Evolutionary conservation across 75 land plant genomes (phyloP).

Genomic region (Sequoiadendron giganteum): DNA sequence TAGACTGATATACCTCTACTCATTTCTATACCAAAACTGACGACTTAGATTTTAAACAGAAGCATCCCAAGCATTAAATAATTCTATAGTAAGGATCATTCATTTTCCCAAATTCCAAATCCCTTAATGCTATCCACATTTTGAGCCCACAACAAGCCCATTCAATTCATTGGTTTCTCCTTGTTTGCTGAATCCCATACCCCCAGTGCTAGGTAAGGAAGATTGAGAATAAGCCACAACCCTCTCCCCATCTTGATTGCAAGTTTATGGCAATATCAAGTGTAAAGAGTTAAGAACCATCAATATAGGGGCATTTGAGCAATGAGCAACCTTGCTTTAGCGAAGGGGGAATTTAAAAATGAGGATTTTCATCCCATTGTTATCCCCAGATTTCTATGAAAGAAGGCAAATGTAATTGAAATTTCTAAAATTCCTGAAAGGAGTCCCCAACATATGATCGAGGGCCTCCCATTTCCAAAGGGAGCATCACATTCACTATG

Average conservation of each 20-base stretch:
- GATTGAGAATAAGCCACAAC: background rate
- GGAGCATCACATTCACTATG: too few relatives aligned
- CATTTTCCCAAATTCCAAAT: background rate
- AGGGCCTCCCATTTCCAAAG: too few relatives aligned
- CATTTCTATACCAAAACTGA: too few relatives aligned
- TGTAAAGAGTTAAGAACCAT: background rate
- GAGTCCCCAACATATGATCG: too few relatives aligned
- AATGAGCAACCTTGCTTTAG: background rate
- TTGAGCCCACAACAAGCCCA: background rate
- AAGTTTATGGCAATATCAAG: background rate
- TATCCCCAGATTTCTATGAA: background rate
- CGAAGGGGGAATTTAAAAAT: background rate
- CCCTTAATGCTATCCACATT: background rate
- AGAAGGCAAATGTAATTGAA: background rate
- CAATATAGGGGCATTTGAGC: background rate
- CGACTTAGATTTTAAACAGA: too few relatives aligned
- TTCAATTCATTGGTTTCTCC: background rate
- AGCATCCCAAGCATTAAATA: too few relatives aligned
- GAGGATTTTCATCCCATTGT: background rate
- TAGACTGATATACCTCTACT: too few relatives aligned
- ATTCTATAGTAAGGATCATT: background rate
- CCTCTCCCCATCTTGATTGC: background rate
- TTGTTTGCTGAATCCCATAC: background rate
- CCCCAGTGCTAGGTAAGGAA: background rate
- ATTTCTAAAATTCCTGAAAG: too few relatives aligned